These are phyloP conservation scores for Neurospora tetrasperma DNA, from an alignment of 495 filamentous ascomycete genomes.

Conservation along the genomic window DNA sequence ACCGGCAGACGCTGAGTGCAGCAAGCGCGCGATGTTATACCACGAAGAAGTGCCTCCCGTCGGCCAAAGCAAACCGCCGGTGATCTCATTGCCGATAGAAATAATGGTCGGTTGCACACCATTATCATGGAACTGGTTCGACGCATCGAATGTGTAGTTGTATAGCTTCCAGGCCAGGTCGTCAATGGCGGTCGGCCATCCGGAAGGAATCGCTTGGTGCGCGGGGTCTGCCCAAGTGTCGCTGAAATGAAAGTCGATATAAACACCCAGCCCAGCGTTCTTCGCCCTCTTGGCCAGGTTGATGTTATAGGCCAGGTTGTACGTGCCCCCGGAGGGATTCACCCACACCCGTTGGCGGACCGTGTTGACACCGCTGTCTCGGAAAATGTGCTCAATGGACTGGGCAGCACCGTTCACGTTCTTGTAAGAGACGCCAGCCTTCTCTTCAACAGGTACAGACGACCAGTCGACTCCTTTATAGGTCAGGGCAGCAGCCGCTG, in stretches of 20 bases:
- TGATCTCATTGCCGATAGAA: slow-evolving; percentile 64
- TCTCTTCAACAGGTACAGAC: slow-evolving; percentile 55
- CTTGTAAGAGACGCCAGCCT: slow-evolving; percentile 49
- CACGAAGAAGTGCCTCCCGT: slow-evolving; percentile 43
- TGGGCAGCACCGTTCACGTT: slow-evolving; percentile 40
- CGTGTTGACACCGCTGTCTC: slow-evolving; percentile 55
- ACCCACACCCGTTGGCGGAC: slow-evolving; percentile 68
- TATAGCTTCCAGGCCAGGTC: slow-evolving; percentile 51
- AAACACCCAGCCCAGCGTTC: slow-evolving; percentile 52
- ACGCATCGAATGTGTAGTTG: slow-evolving; percentile 53
- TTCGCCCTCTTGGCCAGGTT: slow-evolving; percentile 53
- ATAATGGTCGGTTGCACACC: slow-evolving; percentile 49
- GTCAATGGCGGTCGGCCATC: slow-evolving; percentile 49
- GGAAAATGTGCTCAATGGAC: slow-evolving; percentile 53
- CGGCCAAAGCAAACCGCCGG: slow-evolving; percentile 53
- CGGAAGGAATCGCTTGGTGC: slow-evolving; percentile 44
- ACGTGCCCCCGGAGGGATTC: slow-evolving; percentile 52
- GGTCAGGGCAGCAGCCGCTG: slow-evolving; percentile 37
- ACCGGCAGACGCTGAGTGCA: slow-evolving; percentile 52
- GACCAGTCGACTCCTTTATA: slow-evolving; percentile 68
- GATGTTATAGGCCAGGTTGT: slow-evolving; percentile 61
- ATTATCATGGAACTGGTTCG: slow-evolving; percentile 47
- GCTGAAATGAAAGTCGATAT: slow-evolving; percentile 61
- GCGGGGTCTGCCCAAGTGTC: slow-evolving; percentile 50
- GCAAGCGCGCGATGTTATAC: slow-evolving; percentile 47